Evolutionary conservation across 169 alveolate genomes (phyloP), one percentile per base, ranked within the genome.

Genomic region (Plasmodium fragile): DNA sequence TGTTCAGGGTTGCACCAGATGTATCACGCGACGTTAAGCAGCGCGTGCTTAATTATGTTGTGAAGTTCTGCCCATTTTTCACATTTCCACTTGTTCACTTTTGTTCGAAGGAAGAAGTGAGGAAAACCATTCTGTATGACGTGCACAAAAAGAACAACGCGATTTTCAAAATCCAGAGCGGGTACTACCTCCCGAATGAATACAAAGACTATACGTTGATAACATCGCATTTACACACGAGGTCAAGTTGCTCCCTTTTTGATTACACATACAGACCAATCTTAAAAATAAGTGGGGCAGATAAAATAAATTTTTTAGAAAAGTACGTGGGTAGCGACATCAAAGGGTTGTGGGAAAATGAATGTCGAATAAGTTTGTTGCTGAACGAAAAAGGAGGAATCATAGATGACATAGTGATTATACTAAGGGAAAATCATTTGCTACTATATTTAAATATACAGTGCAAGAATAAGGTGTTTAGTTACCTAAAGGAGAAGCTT

Each of bases 291-390:
- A 91, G 94, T 80, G 94, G 94, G 18, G 30, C 28, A n/a, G 94
- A 91, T 43, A 91, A 91, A 69, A 70, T 81, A 36, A 3, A 41
- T 25, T 91, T 91, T 70, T 43, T 91, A 39, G 94, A 91, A 70
- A 91, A 91, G 49, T 91, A 91, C 75, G 92, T 91, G 55, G 94
- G 94, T 13, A 91, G 94, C 82, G 94, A 91, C 34, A 80, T 91
- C 25, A 91, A 91, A 69, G 92, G 94, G 3, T 81, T 91, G 49
- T 91, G 94, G 94, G 94, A 91, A 81, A 91, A 91, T 70, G 94
- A 91, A 91, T 91, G 94, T 91, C 45, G 94, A 80, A 91, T 91
- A 41, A 91, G 94, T 80, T 80, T 91, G 53, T 32, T 91, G 72
- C 53, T 91, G 80, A 91, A 80, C 49, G 94, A 91, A 34, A 79